Base-by-base conservation (phyloP, 257 asterid species). In the Leptodermis oblonga region DNA sequence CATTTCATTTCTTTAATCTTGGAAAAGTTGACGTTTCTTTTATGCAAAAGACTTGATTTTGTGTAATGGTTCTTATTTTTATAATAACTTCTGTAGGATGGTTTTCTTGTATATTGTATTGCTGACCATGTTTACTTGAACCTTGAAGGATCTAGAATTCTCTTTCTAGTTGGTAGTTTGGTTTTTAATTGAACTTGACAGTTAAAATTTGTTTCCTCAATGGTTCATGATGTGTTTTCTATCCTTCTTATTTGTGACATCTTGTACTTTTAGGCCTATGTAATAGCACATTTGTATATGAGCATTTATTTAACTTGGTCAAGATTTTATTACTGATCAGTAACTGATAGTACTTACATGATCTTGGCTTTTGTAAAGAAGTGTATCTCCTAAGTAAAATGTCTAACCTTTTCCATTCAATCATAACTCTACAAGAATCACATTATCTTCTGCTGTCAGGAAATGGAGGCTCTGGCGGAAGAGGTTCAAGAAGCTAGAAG, bases 401-500 rank as follows among this genome's bases (percentile, higher is more conserved):
- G 31, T 8, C 22, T 31, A 33, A 45, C 60, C 28, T 34, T 33
- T 5, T 33, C 10, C 26, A 9, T 66, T 48, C 46, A 18, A 31
- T 14, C 2, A 9, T 23, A 67, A 67, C 41, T 51, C 30, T 33
- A 28, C 59, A 45, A 30, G 45, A 66, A 46, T 37, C 31, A 28
- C 17, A 33, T 28, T 58, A 55, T 37, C 3, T 30, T 70, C 7
- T 69, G 46, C 65, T 66, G 59, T 37, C 64, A 83, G 87, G 85
- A 83, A 70, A 49, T 89, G 82, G 93, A 87, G 77, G 88, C 67
- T 65, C 81, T 92, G 76, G 70, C 90, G 76, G 97, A 90, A 81
- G 98, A 90, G 87, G 90, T 92, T 77, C 98, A 92, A 88, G 96
- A 87, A 74, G 96, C 88, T 74, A 79, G 98, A 82, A 85, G 91